Evolutionary conservation across 2,329 filamentous ascomycete genomes (phyloP).

Genomic region (Cladosporium sp.): DNA sequence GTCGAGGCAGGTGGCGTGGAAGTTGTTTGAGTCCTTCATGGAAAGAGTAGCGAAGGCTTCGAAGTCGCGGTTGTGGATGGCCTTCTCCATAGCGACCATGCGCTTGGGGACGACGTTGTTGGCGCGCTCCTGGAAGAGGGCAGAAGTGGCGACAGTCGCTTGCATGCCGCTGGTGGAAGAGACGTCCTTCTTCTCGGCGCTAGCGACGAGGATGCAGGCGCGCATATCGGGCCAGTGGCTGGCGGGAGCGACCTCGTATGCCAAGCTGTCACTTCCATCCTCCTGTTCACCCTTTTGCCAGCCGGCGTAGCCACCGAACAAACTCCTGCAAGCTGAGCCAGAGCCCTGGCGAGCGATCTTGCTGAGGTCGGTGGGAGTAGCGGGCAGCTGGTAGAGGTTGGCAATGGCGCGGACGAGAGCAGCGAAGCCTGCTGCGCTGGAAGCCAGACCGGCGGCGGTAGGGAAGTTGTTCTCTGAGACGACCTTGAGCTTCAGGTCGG

Average conservation of each 20-base stretch:
- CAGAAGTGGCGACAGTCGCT: conserved; percentile 86
- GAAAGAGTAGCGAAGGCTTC: conserved; percentile 83
- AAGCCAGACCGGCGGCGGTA: conserved; percentile 83
- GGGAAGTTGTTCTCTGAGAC: conserved; percentile 99
- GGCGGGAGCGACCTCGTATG: conserved; percentile 83
- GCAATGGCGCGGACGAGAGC: conserved; percentile 80
- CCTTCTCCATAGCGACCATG: conserved; percentile 83
- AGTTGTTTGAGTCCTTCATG: conserved; percentile 95
- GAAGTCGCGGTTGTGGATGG: conserved; percentile 79
- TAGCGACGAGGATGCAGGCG: conserved; percentile 86
- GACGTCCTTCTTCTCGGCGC: conserved; percentile 93
- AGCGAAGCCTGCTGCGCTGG: conserved; percentile 66
- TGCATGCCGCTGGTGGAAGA: conserved; percentile 95
- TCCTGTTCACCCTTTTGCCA: conserved; percentile 78
- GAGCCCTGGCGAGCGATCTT: conserved; percentile 91
- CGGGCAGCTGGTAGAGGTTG: conserved; percentile 82
- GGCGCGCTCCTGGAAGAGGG: conserved; percentile 79
- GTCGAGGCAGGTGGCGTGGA: conserved; percentile 93
- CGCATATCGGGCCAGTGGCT: conserved; percentile 96
- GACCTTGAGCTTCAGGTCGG: conserved; percentile 74
- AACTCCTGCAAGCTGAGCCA: conserved; percentile 86
- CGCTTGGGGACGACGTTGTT: conserved; percentile 75
- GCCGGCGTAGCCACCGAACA: conserved; percentile 95
- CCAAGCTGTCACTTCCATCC: conserved; percentile 84
- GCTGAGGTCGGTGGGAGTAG: conserved; percentile 79